These are phyloP conservation scores for Arxiozyma bovina DNA, from an alignment of 1,139 yeast genomes.

Conservation along the genomic window DNA sequence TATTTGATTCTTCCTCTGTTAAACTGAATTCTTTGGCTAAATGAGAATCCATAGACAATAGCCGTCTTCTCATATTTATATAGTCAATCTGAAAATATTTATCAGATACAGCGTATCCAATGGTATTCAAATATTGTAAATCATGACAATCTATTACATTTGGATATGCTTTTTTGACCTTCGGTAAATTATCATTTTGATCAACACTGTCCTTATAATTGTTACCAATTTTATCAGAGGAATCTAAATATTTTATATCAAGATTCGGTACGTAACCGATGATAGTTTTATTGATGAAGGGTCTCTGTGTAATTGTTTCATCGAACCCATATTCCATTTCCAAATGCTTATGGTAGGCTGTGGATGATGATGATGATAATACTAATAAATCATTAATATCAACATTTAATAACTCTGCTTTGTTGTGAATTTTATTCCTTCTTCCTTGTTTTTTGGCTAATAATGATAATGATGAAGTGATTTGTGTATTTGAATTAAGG, in stretches of 20 bases:
- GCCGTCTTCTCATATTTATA: not conserved
- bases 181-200: not conserved
- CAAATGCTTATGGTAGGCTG: no score
- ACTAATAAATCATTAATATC: no score
- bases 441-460: not conserved
- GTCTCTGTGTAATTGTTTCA: not conserved
- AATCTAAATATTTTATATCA: not conserved
- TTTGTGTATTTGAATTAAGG: not conserved
- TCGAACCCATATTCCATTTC: not conserved
- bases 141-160: not conserved
- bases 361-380: not conserved
- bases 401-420: not conserved
- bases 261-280: not conserved
- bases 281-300: not conserved
- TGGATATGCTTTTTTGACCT: not conserved
- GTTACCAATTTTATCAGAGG: not conserved
- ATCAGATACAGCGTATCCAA: constrained; percentile 4
- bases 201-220: not conserved
- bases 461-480: not conserved
- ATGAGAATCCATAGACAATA: not conserved
- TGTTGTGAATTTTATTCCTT: not conserved
- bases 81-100: not conserved
- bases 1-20: constrained; percentile 7
- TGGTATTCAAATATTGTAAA: not conserved
- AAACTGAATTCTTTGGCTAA: constrained; percentile 3